phyloP scores from a whole-genome alignment of 1,284 basidiomycete genomes.

The Polyporus tsugae region DNA sequence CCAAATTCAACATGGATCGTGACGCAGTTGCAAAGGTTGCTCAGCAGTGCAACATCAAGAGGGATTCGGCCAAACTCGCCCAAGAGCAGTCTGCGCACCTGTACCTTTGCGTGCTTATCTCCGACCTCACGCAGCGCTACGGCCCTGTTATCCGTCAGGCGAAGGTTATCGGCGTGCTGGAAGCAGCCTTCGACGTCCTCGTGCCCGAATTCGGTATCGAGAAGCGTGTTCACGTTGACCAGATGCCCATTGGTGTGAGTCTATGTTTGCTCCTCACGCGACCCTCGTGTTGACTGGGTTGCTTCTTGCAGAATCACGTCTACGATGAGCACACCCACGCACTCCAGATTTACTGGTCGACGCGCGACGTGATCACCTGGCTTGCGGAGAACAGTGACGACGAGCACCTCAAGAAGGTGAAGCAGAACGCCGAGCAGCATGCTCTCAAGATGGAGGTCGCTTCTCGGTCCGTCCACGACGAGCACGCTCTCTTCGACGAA shows the following conservation, averaged over 20 bases:
- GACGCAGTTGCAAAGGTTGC: conserved; percentile 98
- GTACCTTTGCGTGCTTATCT: conserved; percentile 92
- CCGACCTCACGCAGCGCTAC: conserved; percentile 92
- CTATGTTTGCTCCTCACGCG: neutral
- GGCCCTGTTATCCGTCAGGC: conserved; percentile 95
- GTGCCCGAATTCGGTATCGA: conserved; percentile 96
- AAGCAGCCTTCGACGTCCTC: conserved; percentile 95
- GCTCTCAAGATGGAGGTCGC: conserved; percentile 88
- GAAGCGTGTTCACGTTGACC: conserved; percentile 98
- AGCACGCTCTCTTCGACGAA: conserved; percentile 89
- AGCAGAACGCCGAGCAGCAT: conserved; percentile 86
- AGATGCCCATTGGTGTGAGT: conserved; percentile 93
- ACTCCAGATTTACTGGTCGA: conserved; percentile 93
- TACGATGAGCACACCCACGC: conserved; percentile 93
- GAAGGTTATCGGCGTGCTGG: conserved; percentile 92
- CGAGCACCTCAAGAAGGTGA: conserved; percentile 91
- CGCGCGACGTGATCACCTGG: conserved; percentile 92
- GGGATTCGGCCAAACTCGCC: conserved; percentile 89
- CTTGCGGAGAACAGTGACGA: conserved; percentile 95
- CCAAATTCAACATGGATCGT: conserved; percentile 96
- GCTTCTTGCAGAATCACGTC: conserved; percentile 76
- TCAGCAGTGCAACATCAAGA: conserved; percentile 97
- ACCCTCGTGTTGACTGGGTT: neutral
- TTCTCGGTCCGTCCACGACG: conserved; percentile 82
- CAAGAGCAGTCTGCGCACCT: conserved; percentile 97